Evolutionary conservation across 2,329 filamentous ascomycete genomes (phyloP), one percentile per base, ranked within the genome.

Genomic region (Aspergillus ibericus): DNA sequence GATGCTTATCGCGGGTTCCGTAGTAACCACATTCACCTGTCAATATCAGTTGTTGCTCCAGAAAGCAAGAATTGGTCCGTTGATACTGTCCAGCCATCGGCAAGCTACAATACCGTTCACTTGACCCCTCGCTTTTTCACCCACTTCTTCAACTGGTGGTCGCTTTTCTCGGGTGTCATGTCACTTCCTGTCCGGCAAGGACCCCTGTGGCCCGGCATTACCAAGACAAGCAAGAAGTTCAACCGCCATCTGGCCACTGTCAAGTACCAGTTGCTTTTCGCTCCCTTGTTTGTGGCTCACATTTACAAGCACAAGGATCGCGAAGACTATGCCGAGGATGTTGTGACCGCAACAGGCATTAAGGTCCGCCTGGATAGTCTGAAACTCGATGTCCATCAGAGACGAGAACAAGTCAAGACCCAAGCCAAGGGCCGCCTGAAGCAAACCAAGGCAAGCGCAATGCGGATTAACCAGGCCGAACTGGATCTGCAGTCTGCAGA

Each of bases 181-280:
- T 96, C 93, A 10, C 82, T 99, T 27, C 96, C 95, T 10, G 89
- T 99, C 58, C 91, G 95, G 0, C 96, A 99, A 78, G 95, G 95
- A 15, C 84, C 85, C 48, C 82, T 99, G 3, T 99, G 93, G 87
- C 93, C 93, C 5, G 92, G 92, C 0, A 85, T 92, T 22, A 95
- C 97, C 67, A 97, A 96, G 80, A 95, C 92, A 47, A 97, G 92
- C 81, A 99, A 99, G 79, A 99, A 99, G 73, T 99, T 99, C 73
- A 93, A 93, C 13, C 86, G 95, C 51, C 96, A 99, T 76, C 80
- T 99, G 61, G 93, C 92, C n/a, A 99, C 96, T 8, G 93, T 99
- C 81, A 99, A 99, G 80, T 98, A 98, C 78, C 97, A 93, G 62
- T 79, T 99, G 20, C 83, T 98, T 3, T 81, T 99, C 15, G 96